Evolutionary conservation across 2,329 filamentous ascomycete genomes (phyloP), one percentile per base, ranked within the genome.

Genomic region (Exophiala sp.): DNA sequence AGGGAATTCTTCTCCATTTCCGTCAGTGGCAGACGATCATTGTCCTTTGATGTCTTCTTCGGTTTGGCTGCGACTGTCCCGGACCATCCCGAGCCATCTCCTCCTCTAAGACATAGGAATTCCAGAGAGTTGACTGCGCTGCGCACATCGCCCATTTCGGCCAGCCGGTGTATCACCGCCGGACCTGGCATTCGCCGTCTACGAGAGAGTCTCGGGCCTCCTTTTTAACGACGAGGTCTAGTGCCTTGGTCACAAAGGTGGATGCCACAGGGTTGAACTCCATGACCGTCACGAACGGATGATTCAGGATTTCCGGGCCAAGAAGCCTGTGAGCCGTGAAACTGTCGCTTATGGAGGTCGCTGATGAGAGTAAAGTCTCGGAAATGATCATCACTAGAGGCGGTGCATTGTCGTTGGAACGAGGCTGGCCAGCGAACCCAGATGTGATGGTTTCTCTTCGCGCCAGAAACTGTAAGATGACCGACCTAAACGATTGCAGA

Each of bases 201-300:
- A 2, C 85, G 85, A 1, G 85, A 1, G 88, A 94, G 58, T 82
- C 81, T 13, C 83, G 77, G 1, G 89, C 85, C 67, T 97, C 90
- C 65, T 96, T 96, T 60, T 85, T 76, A 0, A 97, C 79, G 1
- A 95, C 77, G 1, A 86, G 67, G 48, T 93, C 86, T 3, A 98
- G 72, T 1, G 91, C 91, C 67, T 91, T 95, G 10, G 81, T 77
- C 62, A 98, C 78, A 35, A 91, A 79, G 0, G 91, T 93, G 0
- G 88, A 83, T 0, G 93, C 93, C 53, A 98, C 84, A 10, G 86
- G 79, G 62, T 98, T 98, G 70, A 97, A 98, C 58, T 95, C 90
- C 57, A 98, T 88, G 3, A 86, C 74, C 7, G 80, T 81, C 1
- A 88, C 82, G 11, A 83, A 83, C 0, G 87, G 83, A 66, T 97